Base-by-base conservation (phyloP, 768 basidiomycete species). In the Trametes meyenii region DNA sequence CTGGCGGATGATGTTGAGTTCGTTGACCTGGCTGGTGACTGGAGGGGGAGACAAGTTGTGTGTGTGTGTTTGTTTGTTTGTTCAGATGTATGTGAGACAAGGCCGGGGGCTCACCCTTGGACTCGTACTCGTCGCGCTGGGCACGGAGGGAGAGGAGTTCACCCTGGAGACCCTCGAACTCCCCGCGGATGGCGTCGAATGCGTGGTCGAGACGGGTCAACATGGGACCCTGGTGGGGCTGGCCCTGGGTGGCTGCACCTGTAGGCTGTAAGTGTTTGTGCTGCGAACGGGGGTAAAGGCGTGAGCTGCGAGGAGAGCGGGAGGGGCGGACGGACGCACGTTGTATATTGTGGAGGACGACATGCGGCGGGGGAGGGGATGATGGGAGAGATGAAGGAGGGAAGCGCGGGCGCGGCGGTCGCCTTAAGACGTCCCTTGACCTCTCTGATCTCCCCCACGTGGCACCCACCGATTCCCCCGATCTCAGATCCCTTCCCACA, bases 121-220 rank as follows among this genome's bases (percentile, higher is more conserved):
- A 80, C 76, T 98, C 96, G 71, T 87, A 91, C 59, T 98, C 96
- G 66, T 97, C 95, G 51, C 92, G 79, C 75, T 96, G 92, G 33
- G 77, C 81, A 57, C 92, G 83, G 67, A 90, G 79, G 11, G 82
- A 69, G n/a, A 75, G 78, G 51, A 90, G 76, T 70, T 97, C 94
- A 49, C 80, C 76, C 10, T 84, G 76, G 61, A 96, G 77, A 57
- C 77, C 77, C 52, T 97, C 94, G 70, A 93, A 95, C 77, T 98
- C 96, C 55, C 85, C 84, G 64, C 88, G 83, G 69, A 97, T 87
- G 60, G 81, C 78, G 48, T 96, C 94, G 63, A 98, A 83, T 23
- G 88, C 82, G 59, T 96, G 94, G 55, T 84, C 85, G 63, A 96
- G 76, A 50, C 91, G 77, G 26, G 65, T 70, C 36, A 79, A 75